Evolutionary conservation across 2,329 filamentous ascomycete genomes (phyloP).

Genomic region (Leptographium flavum): DNA sequence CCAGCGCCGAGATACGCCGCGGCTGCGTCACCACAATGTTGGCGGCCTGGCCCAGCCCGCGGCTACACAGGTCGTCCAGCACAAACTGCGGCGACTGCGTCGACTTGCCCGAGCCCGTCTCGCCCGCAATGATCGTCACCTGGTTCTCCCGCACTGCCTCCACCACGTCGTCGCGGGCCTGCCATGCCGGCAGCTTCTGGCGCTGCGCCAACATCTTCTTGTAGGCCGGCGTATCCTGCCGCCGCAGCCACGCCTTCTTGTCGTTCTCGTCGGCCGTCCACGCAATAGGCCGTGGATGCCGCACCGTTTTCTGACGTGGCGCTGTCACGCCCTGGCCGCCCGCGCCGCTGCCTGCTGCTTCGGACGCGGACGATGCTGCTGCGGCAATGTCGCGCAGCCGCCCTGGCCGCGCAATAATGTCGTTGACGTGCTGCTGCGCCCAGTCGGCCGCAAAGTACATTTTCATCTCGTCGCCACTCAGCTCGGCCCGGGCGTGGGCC

Average conservation of each 20-base stretch:
- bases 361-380: conserved; percentile 53
- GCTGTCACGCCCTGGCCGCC: not conserved
- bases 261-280: conserved; percentile 48
- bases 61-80: conserved; percentile 74
- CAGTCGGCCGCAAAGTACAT: conserved; percentile 83
- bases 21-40: conserved; percentile 96
- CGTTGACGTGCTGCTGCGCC: conserved; percentile 71
- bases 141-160: conserved; percentile 61
- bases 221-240: conserved; percentile 50
- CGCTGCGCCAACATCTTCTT: conserved; percentile 63
- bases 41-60: conserved; percentile 57
- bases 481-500: conserved; percentile 51
- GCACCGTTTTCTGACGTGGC: conserved; percentile 13
- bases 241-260: conserved; percentile 53
- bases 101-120: conserved; percentile 93
- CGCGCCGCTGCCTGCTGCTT: conserved; percentile 21
- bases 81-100: conserved; percentile 96
- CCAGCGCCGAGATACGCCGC: conserved; percentile 82
- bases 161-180: conserved; percentile 63
- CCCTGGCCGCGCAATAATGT: conserved; percentile 74
- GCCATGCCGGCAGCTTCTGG: conserved; percentile 74
- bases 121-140: conserved; percentile 92
- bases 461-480: conserved; percentile 75
- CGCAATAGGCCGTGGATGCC: conserved; percentile 43
- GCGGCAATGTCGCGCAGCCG: conserved; percentile 72